These are phyloP conservation scores for Candida railenensis DNA, from an alignment of 805 yeast genomes.

Conservation along the genomic window DNA sequence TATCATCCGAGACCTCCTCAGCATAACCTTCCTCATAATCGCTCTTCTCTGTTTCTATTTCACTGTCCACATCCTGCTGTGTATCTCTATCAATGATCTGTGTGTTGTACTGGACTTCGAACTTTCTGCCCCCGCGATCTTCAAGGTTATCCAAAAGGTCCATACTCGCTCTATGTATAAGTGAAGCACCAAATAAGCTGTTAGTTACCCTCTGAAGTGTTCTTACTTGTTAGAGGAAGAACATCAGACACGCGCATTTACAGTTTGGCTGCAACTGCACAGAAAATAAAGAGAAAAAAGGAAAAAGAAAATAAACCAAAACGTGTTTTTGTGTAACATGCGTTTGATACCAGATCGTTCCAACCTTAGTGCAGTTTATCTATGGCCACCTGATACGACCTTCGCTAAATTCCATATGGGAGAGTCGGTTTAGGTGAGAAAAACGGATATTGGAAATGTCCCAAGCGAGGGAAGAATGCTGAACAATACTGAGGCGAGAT, in stretches of 20 bases:
- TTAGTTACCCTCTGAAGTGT: neutral
- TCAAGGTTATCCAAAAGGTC: conserved; percentile 4
- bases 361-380: neutral
- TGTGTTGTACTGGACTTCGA: neutral
- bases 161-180: neutral
- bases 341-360: neutral
- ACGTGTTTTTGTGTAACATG: neutral
- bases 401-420: too few relatives aligned
- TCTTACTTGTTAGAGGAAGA: too few relatives aligned
- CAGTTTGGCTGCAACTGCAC: conserved; percentile 2
- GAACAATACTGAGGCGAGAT: too few relatives aligned
- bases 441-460: too few relatives aligned
- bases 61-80: neutral
- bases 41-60: neutral
- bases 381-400: too few relatives aligned
- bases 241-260: neutral
- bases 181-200: neutral
- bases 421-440: too few relatives aligned
- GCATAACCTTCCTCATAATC: neutral
- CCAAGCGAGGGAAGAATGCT: too few relatives aligned
- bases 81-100: neutral
- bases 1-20: neutral
- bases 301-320: neutral
- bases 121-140: conserved; percentile 1
- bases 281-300: too few relatives aligned